Evolutionary conservation across 805 yeast genomes (phyloP).

Genomic region (Kregervanrija delftensis): DNA sequence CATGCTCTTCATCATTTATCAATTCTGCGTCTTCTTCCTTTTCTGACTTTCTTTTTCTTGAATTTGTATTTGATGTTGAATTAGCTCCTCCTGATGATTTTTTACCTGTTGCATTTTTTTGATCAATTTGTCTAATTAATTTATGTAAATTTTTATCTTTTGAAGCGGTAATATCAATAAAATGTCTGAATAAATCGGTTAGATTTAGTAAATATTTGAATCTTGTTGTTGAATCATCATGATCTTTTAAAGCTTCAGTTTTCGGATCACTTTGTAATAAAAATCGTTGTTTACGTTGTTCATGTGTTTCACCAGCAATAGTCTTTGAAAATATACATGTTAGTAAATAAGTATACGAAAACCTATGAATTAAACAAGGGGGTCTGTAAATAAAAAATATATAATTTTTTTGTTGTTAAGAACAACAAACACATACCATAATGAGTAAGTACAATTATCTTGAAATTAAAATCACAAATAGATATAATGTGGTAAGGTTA

Average conservation of each 20-base stretch:
- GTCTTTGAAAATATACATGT: background rate
- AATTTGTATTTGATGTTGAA: constrained; percentile 2
- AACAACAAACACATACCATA: too few species aligned
- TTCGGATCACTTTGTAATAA: constrained; percentile 50
- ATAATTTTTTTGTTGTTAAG: too few species aligned
- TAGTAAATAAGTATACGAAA: background rate
- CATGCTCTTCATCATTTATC: constrained; percentile 73
- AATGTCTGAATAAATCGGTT: constrained; percentile 83
- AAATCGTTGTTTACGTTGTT: constrained; percentile 40
- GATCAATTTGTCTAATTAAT: constrained; percentile 50
- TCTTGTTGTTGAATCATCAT: constrained; percentile 67
- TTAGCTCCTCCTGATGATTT: constrained; percentile 14
- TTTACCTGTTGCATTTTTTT: constrained; percentile 35
- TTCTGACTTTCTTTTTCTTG: constrained; percentile 79
- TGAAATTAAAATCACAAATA: too few species aligned
- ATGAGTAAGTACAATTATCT: too few species aligned
- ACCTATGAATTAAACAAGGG: too few species aligned
- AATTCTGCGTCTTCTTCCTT: constrained; percentile 94
- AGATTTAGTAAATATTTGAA: constrained; percentile 75
- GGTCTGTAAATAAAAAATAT: too few species aligned
- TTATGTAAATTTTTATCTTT: constrained; percentile 68
- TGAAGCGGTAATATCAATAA: constrained; percentile 73
- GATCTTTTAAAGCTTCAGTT: constrained; percentile 45
- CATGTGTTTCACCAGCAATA: constrained; percentile 21
- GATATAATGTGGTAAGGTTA: too few species aligned